Base-by-base conservation (phyloP, 768 basidiomycete species). In the Podaxis sp. region DNA sequence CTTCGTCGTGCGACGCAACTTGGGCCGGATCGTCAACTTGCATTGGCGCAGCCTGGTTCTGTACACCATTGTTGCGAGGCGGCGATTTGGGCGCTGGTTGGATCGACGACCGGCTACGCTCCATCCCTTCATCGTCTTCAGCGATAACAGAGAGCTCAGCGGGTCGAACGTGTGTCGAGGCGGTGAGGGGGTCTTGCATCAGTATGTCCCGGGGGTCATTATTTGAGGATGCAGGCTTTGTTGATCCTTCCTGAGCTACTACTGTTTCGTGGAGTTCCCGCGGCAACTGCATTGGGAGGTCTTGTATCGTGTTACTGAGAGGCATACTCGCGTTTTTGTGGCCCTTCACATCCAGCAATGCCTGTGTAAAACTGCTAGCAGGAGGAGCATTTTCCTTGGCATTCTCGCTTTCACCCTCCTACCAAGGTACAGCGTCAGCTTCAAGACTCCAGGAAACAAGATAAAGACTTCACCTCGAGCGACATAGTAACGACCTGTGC, bases 111-210 rank as follows among this genome's bases (percentile, higher is more conserved):
- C 68, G 70, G 63, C 71, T 79, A 12, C 72, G 71, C 59, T 90
- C 87, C 3, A 72, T 72, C 2, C 76, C 77, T 67, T 90, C 87
- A 53, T 92, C 90, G 57, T 84, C 89, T 74, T 91, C 90, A 0
- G 82, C 85, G 59, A 91, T 90, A 58, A 88, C 79, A 30, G 89
- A 91, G 38, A 92, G 73, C 56, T 86, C 83, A 48, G 79, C 80
- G 40, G 60, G 46, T 46, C 72, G 76, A 37, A 76, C 72, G 13
- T 54, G 30, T 46, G 62, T 65, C 26, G 65, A 40, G 20, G 68
- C 54, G 22, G 54, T 53, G 24, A 58, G 58, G 54, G 55, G 50
- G 15, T 17, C 64, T 26, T 37, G 30, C 24, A 50, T 51, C 6
- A 24, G 17, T 4, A 56, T 20, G 37, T 40, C 33, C 33, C 41